Evolutionary conservation across 2,329 filamentous ascomycete genomes (phyloP), one percentile per base, ranked within the genome.

Genomic region (Juglanconis juglandina): DNA sequence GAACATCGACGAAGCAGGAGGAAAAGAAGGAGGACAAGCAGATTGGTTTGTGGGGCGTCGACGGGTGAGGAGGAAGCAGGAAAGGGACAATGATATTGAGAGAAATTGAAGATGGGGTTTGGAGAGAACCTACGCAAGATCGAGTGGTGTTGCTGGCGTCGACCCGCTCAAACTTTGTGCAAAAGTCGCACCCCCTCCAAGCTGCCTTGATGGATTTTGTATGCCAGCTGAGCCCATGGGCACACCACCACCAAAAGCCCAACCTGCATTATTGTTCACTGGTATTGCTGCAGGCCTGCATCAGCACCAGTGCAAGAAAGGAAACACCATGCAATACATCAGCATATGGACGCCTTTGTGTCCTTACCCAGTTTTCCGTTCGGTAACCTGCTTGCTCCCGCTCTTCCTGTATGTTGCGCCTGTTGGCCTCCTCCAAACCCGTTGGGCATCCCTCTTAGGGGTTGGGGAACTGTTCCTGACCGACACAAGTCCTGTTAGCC

Each of bases 141-240:
- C 86, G 62, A 88, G 74, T 47, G 85, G 81, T 64, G 85, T 85
- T 66, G 82, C 77, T 67, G 83, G 81, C 73, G 87, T 85, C 60
- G 85, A 87, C 64, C 83, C 83, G 68, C 81, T 81, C 68, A 88
- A 76, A 69, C 84, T 88, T 71, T 88, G 86, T 53, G 86, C 85
- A 73, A 88, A 88, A 72, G 85, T 88, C 61, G 86, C 76, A 71
- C 82, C 86, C 67, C 84, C 78, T 64, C 81, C 79, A 68, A 85
- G 73, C 75, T 85, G 80, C 69, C 83, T 78, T 58, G 77, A 72
- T 53, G 79, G 76, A 65, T 79, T 84, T 68, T 79, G 82, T 60
- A 86, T 76, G 48, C 79, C 79, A 67, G 76, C 76, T 37, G 68
- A 69, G 60, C 83, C 81, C 81, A 88, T 87, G 33, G 85, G 84